These are phyloP conservation scores for Podospora fimiseda DNA, from an alignment of 495 filamentous ascomycete species.

Conservation along the genomic window DNA sequence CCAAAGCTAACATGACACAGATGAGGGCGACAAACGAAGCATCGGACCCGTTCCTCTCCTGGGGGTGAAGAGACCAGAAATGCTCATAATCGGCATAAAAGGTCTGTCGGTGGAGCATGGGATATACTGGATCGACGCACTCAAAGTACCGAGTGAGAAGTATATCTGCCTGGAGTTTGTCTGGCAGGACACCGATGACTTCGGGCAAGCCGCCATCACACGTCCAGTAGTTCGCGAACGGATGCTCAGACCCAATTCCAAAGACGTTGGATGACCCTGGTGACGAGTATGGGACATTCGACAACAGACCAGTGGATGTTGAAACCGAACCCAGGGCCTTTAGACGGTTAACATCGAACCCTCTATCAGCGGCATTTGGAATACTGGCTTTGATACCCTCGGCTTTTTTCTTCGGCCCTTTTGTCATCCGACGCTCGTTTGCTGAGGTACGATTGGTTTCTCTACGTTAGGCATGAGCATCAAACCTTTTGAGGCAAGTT, in stretches of 20 bases:
- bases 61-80: conserved; percentile 53
- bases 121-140: conserved; percentile 67
- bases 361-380: conserved; percentile 43
- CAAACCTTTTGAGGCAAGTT: neutral
- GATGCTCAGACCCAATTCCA: conserved; percentile 59
- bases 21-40: conserved; percentile 57
- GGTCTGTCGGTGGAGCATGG: conserved; percentile 59
- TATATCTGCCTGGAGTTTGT: conserved; percentile 65
- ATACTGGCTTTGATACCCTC: conserved; percentile 24
- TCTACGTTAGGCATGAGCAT: conserved; percentile 20
- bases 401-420: conserved; percentile 45
- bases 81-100: conserved; percentile 66
- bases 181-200: conserved; percentile 62
- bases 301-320: conserved; percentile 54
- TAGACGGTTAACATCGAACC: conserved; percentile 31
- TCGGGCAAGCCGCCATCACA: conserved; percentile 63
- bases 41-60: conserved; percentile 49
- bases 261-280: conserved; percentile 61
- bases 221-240: conserved; percentile 74
- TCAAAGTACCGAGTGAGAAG: conserved; percentile 64
- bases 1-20: conserved; percentile 64
- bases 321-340: conserved; percentile 37
- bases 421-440: conserved; percentile 52
- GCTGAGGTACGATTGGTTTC: conserved; percentile 43
- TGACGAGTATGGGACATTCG: conserved; percentile 59